Conservation (phyloP, 441 rosid genomes). For the Manihot esculenta region DNA sequence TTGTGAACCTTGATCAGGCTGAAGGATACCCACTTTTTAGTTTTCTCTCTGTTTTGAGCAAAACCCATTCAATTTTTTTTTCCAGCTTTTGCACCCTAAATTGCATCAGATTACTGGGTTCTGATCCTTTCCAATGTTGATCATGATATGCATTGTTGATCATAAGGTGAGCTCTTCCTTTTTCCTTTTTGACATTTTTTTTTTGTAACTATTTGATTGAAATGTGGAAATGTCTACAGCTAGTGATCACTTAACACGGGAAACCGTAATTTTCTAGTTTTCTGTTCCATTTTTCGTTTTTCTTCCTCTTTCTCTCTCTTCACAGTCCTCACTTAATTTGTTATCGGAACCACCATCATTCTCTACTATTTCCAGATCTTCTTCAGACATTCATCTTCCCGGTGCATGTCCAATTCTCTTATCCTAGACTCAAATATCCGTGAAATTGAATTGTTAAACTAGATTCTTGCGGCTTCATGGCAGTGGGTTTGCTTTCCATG, state of each 20-base stretch:
- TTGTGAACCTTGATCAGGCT: conserved; percentile 20
- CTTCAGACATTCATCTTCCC: not conserved
- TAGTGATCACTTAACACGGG: not conserved
- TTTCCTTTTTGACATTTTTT: conserved; percentile 1
- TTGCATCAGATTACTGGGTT: conserved; percentile 8
- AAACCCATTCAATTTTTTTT: conserved; percentile 6
- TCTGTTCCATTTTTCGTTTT: not conserved
- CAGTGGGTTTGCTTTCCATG: not conserved
- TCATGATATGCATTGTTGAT: conserved; percentile 36
- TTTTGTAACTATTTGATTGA: conserved; percentile 16
- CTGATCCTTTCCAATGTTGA: conserved; percentile 37
- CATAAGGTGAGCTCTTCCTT: conserved; percentile 25
- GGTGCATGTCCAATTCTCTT: not conserved
- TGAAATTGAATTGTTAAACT: not conserved
- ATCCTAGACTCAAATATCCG: not conserved
- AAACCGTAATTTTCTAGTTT: not conserved
- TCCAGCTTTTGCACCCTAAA: conserved; percentile 22
- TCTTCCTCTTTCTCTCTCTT: too few species aligned
- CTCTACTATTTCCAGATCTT: not conserved
- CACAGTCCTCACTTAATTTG: too few species aligned
- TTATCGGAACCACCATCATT: not conserved
- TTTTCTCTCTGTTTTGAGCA: conserved; percentile 12
- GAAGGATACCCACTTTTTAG: conserved; percentile 4
- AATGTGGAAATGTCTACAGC: conserved; percentile 7
- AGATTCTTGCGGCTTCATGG: not conserved